These are phyloP conservation scores for Lentinus brumalis DNA, from an alignment of 768 basidiomycete species.

Conservation along the genomic window DNA sequence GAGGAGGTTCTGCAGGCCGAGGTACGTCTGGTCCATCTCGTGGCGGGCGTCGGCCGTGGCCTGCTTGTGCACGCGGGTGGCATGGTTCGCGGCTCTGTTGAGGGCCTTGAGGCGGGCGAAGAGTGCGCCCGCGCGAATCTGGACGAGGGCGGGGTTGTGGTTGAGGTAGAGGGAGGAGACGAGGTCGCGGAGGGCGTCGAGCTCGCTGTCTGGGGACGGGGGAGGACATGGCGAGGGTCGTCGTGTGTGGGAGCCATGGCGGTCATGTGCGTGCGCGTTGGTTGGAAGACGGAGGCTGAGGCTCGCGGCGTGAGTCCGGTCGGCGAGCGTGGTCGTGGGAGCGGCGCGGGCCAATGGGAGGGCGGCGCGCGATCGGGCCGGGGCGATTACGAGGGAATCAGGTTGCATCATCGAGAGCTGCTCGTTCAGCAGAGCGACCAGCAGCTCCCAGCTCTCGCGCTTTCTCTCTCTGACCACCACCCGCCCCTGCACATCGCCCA, in stretches of 20 bases:
- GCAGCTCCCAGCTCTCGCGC: constrained; percentile 2
- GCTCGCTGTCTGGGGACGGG: constrained; percentile 50
- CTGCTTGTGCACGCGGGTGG: constrained; percentile 71
- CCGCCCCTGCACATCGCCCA: constrained; percentile 4
- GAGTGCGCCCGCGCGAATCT: constrained; percentile 72
- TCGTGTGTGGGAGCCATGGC: constrained; percentile 33
- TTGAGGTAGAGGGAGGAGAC: constrained; percentile 47
- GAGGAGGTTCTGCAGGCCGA: constrained; percentile 82
- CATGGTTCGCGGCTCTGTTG: constrained; percentile 72
- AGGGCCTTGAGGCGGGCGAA: constrained; percentile 78
- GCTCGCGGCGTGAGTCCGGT: not conserved
- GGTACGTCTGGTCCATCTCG: constrained; percentile 89
- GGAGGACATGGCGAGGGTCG: constrained; percentile 27
- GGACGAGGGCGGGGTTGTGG: constrained; percentile 52
- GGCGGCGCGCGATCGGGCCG: constrained; percentile 16
- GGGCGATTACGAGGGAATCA: constrained; percentile 7
- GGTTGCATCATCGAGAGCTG: constrained; percentile 23
- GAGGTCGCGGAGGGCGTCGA: constrained; percentile 66
- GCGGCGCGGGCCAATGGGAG: constrained; percentile 15
- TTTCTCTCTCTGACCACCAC: constrained; percentile 17
- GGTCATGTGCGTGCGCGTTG: constrained; percentile 13
- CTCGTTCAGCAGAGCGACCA: constrained; percentile 23
- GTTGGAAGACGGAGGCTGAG: not conserved
- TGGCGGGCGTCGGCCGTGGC: constrained; percentile 74
- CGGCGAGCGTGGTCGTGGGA: constrained; percentile 17